phyloP scores from a whole-genome alignment of 192 early-diverging fungal genomes.

The Mortierella hygrophila region DNA sequence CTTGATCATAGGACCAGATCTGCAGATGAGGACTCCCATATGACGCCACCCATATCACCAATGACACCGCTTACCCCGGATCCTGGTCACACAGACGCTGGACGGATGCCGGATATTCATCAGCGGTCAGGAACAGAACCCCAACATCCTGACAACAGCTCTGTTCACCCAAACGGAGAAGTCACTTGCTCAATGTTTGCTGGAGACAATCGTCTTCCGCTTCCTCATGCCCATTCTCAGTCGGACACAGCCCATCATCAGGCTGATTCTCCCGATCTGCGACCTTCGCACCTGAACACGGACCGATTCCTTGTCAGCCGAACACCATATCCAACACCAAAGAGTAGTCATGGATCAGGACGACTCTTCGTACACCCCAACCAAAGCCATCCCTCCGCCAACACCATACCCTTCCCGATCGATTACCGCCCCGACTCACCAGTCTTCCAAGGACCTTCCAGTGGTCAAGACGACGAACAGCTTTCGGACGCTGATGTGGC shows the following conservation, averaged over 20 bases:
- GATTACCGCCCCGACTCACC: conserved; percentile 50
- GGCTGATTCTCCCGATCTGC: neutral
- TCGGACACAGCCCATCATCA: neutral
- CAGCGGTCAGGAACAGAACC: neutral
- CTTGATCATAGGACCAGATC: neutral
- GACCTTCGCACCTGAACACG: neutral
- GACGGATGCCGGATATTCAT: neutral
- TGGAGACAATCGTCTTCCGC: neutral
- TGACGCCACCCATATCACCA: conserved; percentile 39
- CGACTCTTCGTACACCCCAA: conserved; percentile 14
- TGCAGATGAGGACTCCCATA: conserved; percentile 10
- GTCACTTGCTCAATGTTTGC: neutral
- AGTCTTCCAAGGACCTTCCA: conserved; percentile 46
- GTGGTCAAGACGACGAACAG: conserved; percentile 37
- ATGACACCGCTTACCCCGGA: conserved; percentile 34
- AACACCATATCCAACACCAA: conserved; percentile 36
- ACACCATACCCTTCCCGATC: neutral
- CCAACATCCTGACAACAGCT: neutral
- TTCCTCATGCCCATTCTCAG: neutral
- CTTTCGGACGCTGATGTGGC: conserved; percentile 52
- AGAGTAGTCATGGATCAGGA: conserved; percentile 19
- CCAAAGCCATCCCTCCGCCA: neutral
- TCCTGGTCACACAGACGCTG: conserved; percentile 7
- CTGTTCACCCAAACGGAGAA: neutral
- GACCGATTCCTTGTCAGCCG: conserved; percentile 11